A percentile compares a stretch with the other conserved stretches of the same genome.
These are phyloP conservation scores for Pleurotus djamor DNA, from an alignment of 768 basidiomycete species.

Conservation along the genomic window DNA sequence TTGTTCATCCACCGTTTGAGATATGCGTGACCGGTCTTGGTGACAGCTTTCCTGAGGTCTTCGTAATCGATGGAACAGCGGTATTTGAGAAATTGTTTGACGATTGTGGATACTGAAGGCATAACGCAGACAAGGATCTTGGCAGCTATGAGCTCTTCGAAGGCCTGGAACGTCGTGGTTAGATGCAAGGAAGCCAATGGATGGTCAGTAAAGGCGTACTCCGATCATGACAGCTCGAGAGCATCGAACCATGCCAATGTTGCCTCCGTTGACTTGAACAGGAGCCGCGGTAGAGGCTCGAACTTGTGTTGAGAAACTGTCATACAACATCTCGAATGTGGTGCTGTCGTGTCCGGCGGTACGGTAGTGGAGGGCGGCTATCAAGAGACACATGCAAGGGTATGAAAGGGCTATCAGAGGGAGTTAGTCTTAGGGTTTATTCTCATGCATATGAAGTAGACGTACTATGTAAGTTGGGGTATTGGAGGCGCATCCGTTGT, in stretches of 20 bases:
- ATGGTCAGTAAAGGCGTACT: conserved; percentile 38
- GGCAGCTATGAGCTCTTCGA: conserved; percentile 61
- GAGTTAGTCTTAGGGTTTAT: no score
- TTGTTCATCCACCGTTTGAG: conserved; percentile 80
- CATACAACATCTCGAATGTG: conserved; percentile 91
- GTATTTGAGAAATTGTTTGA: conserved; percentile 76
- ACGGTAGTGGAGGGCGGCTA: conserved; percentile 78
- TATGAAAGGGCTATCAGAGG: conserved; percentile 70
- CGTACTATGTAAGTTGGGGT: conserved; percentile 54
- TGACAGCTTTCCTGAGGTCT: conserved; percentile 67
- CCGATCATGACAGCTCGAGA: conserved; percentile 61
- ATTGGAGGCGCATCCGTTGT: conserved; percentile 60
- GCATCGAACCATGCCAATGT: conserved; percentile 72
- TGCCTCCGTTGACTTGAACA: conserved; percentile 69
- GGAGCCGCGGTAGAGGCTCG: conserved; percentile 73
- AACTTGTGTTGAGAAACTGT: conserved; percentile 73
- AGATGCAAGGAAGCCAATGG: not conserved
- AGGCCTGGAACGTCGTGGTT: conserved; percentile 49
- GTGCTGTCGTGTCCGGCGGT: conserved; percentile 76
- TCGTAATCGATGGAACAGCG: conserved; percentile 61
- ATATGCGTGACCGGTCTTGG: conserved; percentile 63
- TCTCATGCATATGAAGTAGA: no score
- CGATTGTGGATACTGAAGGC: conserved; percentile 44
- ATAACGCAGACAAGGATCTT: conserved; percentile 55
- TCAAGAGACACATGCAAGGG: conserved; percentile 77